Evolutionary conservation across 2,329 filamentous ascomycete genomes (phyloP).

Genomic region (Sclerotinia borealis): DNA sequence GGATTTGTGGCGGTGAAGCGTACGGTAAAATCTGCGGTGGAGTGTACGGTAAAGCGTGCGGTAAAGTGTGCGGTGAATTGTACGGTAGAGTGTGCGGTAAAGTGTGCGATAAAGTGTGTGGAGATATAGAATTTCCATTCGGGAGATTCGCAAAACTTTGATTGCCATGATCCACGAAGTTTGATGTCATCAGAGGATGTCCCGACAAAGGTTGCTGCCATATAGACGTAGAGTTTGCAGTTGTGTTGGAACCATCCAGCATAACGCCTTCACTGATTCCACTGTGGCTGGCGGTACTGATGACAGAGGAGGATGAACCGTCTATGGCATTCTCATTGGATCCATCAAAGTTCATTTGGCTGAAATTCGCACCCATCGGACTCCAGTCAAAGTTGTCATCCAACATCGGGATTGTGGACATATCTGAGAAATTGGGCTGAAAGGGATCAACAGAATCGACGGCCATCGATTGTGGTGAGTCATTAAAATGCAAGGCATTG

Average conservation of each 20-base stretch:
- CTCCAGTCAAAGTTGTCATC: conserved; percentile 84
- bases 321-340: conserved; percentile 77
- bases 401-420: conserved; percentile 51
- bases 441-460: conserved; percentile 59
- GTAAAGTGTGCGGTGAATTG: conserved; percentile 53
- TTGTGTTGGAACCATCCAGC: conserved; percentile 69
- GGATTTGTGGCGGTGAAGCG: conserved; percentile 59
- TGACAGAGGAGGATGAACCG: conserved; percentile 89
- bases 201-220: conserved; percentile 67
- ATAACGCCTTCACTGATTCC: conserved; percentile 79
- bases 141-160: conserved; percentile 73
- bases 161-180: conserved; percentile 67
- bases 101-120: conserved; percentile 39
- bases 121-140: conserved; percentile 66
- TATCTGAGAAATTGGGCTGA: conserved; percentile 49
- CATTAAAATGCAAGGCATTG: conserved; percentile 75
- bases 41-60: no score
- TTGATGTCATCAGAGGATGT: conserved; percentile 58
- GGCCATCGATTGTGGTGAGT: conserved; percentile 62
- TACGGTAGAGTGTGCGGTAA: conserved; percentile 43
- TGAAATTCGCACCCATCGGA: conserved; percentile 62
- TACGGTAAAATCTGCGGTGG: no score
- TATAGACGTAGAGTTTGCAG: conserved; percentile 50
- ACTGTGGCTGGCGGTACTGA: conserved; percentile 90
- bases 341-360: conserved; percentile 64